A percentile compares a stretch with the other conserved stretches of the same genome.
Conservation (phyloP, 1,284 basidiomycete species). For the Pascua sp. region DNA sequence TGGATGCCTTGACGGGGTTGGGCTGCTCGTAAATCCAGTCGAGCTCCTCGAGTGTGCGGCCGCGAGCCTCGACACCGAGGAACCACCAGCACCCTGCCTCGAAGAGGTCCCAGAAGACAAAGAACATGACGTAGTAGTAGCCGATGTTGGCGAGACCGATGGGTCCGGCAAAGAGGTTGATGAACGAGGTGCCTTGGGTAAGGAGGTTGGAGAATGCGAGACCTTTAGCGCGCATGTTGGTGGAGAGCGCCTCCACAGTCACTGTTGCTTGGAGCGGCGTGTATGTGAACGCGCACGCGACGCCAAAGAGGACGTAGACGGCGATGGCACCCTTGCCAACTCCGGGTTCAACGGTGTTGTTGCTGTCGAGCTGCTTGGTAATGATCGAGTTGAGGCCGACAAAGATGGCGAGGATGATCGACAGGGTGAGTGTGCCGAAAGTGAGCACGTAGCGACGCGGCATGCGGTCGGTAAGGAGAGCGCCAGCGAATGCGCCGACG, state of each 20-base stretch:
- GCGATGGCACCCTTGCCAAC: constrained; percentile 1
- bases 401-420: background rate
- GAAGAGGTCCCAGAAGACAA: constrained; percentile 43
- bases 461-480: constrained; percentile 11
- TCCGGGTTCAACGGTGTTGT: background rate
- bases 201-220: constrained; percentile 53
- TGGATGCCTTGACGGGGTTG: background rate
- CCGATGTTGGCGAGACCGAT: constrained; percentile 54
- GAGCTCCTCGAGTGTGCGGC: constrained; percentile 44
- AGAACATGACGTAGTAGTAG: constrained; percentile 33
- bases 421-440: constrained; percentile 11
- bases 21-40: constrained; percentile 33
- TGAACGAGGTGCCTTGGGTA: constrained; percentile 55
- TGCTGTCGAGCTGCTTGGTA: background rate
- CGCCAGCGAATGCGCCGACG: constrained; percentile 49
- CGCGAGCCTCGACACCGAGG: constrained; percentile 48
- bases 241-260: constrained; percentile 58
- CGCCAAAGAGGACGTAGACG: constrained; percentile 1
- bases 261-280: constrained; percentile 56
- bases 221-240: constrained; percentile 60
- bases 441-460: constrained; percentile 13
- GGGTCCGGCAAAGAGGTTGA: constrained; percentile 51
- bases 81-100: constrained; percentile 47
- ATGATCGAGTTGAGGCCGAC: constrained; percentile 1
- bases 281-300: constrained; percentile 36